These are phyloP conservation scores for Leptomonas pyrrhocoris DNA, from an alignment of 208 protist species.

Conservation along the genomic window DNA sequence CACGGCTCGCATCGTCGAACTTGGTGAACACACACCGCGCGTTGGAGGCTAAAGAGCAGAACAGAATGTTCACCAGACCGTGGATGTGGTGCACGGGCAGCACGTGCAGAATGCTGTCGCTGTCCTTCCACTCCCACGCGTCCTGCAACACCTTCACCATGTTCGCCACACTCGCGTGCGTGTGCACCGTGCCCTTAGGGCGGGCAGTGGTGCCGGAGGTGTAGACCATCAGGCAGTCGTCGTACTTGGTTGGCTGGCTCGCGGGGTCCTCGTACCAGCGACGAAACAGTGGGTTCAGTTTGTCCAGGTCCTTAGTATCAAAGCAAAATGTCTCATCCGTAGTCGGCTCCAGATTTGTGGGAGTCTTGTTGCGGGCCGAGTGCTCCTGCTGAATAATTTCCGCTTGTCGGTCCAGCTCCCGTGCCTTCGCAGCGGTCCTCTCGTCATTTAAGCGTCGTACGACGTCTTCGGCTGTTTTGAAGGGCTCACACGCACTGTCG, in stretches of 20 bases:
- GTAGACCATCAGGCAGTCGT: conserved; percentile 93
- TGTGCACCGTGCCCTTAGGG: conserved; percentile 94
- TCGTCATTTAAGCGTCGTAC: not conserved
- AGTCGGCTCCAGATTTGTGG: not conserved
- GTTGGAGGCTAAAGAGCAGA: conserved; percentile 83
- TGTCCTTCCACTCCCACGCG: conserved; percentile 90
- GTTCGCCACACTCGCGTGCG: conserved; percentile 84
- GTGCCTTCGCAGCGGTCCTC: not conserved
- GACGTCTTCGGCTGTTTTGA: not conserved
- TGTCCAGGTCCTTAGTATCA: conserved; percentile 50
- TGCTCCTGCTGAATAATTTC: conserved; percentile 2
- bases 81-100: conserved; percentile 98
- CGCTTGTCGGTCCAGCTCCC: not conserved
- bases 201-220: conserved; percentile 94
- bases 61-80: conserved; percentile 94
- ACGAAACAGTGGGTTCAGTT: conserved; percentile 69
- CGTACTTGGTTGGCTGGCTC: too few relatives aligned
- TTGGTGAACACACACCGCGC: conserved; percentile 82
- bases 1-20: conserved; percentile 73
- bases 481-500: not conserved
- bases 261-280: conserved; percentile 52
- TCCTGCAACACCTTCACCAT: conserved; percentile 81
- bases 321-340: conserved; percentile 45
- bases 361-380: not conserved
- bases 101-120: conserved; percentile 92